Evolutionary conservation across 2,329 filamentous ascomycete genomes (phyloP).

Genomic region (Penicillium expansum): DNA sequence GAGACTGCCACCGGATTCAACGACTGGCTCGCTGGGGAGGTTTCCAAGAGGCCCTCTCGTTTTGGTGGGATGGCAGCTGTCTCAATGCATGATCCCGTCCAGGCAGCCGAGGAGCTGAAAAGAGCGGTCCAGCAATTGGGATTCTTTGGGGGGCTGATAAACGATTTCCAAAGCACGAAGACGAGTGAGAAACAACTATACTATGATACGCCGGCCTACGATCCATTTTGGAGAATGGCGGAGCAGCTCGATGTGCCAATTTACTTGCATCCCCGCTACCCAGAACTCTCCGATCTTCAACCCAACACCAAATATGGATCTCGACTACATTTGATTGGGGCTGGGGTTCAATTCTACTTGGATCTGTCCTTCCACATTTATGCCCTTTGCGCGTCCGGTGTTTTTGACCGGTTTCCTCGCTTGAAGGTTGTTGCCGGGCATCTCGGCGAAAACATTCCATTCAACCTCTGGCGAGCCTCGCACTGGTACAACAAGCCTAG

Average conservation of each 20-base stretch:
- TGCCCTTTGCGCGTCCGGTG: too few species aligned
- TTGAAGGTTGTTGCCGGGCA: too few species aligned
- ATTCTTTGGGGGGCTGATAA: constrained; percentile 36
- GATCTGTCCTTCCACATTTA: constrained; percentile 48
- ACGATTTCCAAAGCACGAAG: constrained; percentile 55
- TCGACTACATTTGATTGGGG: too few species aligned
- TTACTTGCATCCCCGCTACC: constrained; percentile 57
- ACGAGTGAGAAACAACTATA: constrained; percentile 59
- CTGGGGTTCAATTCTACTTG: too few species aligned
- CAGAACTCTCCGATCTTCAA: too few species aligned
- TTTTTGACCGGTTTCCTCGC: too few species aligned
- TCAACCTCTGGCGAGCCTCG: too few species aligned
- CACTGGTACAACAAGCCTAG: too few species aligned
- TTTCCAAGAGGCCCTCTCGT: constrained; percentile 28
- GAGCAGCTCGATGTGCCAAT: constrained; percentile 59
- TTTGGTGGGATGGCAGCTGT: constrained; percentile 21
- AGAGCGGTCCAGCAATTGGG: constrained; percentile 33
- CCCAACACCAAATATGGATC: too few species aligned
- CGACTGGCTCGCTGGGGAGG: constrained; percentile 39
- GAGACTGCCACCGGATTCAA: constrained; percentile 40
- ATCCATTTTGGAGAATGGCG: constrained; percentile 55
- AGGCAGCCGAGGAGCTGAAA: constrained; percentile 30
- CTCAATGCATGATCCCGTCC: constrained; percentile 33
- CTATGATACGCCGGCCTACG: constrained; percentile 58
- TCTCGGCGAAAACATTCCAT: too few species aligned